A percentile compares a stretch with the other conserved stretches of the same genome.
Conservation (phyloP, 2,329 filamentous ascomycete species). For the Fusarium protoensiforme region DNA sequence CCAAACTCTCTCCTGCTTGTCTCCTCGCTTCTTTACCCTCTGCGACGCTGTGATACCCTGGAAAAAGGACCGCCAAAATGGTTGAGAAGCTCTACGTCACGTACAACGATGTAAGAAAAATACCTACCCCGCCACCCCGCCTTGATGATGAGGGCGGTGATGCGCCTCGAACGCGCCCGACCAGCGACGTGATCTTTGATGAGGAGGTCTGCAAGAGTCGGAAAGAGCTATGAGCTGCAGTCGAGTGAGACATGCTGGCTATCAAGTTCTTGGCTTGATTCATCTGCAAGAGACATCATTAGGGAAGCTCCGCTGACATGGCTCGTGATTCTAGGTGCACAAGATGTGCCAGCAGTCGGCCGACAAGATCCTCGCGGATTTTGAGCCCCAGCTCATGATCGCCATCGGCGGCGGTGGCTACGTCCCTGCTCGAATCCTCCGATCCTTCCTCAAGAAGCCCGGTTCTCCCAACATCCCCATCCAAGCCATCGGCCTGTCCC, state of each 20-base stretch:
- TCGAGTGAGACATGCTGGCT: neutral
- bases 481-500: constrained; percentile 96
- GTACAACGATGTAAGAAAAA: constrained; percentile 82
- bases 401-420: constrained; percentile 98
- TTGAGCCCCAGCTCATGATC: constrained; percentile 96
- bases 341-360: constrained; percentile 94
- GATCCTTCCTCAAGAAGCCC: constrained; percentile 94
- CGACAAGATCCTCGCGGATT: constrained; percentile 81
- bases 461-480: constrained; percentile 96
- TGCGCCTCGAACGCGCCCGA: constrained; percentile 24
- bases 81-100: constrained; percentile 89
- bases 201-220: neutral
- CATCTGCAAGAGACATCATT: neutral
- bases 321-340: constrained; percentile 75
- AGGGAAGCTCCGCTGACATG: constrained; percentile 23
- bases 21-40: neutral
- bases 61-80: constrained; percentile 64
- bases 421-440: constrained; percentile 94
- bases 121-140: constrained; percentile 44
- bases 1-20: neutral
- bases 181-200: constrained; percentile 7
- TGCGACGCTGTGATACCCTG: constrained; percentile 25
- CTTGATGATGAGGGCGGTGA: constrained; percentile 32
- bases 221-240: neutral
- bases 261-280: neutral